Evolutionary conservation across 2,329 filamentous ascomycete species (phyloP).

Genomic region (Hirsutella minnesotensis): DNA sequence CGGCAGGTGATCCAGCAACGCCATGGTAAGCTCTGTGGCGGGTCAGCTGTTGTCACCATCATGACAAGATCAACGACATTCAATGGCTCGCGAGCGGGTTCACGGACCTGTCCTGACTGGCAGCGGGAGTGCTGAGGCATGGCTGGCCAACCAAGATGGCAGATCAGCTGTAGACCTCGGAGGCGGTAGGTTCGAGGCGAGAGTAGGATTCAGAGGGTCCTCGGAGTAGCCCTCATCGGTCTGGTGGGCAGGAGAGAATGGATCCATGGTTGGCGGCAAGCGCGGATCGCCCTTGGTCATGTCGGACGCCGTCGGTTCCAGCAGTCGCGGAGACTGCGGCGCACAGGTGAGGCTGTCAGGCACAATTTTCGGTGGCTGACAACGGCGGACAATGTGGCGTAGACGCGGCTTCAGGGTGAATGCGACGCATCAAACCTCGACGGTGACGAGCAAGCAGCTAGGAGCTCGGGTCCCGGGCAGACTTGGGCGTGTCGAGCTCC

Average conservation of each 20-base stretch:
- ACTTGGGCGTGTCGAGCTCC: neutral
- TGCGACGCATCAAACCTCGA: neutral
- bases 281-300: conserved; percentile 17
- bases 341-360: neutral
- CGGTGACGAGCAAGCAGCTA: neutral
- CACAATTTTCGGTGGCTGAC: neutral
- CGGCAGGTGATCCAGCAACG: conserved; percentile 64
- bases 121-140: conserved; percentile 36
- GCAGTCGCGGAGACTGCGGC: neutral
- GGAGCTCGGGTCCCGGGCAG: neutral
- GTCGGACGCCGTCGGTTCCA: conserved; percentile 1
- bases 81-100: neutral
- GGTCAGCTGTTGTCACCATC: neutral
- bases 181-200: conserved; percentile 20
- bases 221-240: conserved; percentile 85
- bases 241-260: conserved; percentile 40
- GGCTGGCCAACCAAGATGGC: conserved; percentile 36
- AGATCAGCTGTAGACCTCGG: conserved; percentile 30
- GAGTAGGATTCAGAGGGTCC: conserved; percentile 44
- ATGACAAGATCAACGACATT: neutral
- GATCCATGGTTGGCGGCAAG: conserved; percentile 24
- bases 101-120: conserved; percentile 37
- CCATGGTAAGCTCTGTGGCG: conserved; percentile 64
- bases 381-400: neutral
- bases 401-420: neutral